These are phyloP conservation scores for Akanthomyces uredinophilus DNA, from an alignment of 2,329 filamentous ascomycete species.

Conservation along the genomic window DNA sequence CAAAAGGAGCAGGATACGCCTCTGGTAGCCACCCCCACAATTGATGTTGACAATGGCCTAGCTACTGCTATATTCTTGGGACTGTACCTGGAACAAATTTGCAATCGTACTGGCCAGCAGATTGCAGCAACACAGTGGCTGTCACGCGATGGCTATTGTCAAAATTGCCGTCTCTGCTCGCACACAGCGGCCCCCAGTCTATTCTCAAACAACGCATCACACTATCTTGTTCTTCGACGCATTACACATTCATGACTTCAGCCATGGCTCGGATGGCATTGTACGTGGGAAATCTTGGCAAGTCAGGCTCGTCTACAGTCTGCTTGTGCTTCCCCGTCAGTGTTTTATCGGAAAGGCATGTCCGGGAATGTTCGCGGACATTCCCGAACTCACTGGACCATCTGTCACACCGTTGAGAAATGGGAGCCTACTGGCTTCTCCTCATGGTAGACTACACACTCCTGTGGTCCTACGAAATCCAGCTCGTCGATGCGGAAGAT, in stretches of 20 bases:
- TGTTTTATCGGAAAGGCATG: slow-evolving; percentile 15
- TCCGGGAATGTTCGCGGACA: slow-evolving; percentile 1
- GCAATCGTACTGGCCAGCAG: neutral
- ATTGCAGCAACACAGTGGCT: neutral
- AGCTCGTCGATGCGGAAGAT: slow-evolving; percentile 10
- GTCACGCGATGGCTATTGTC: neutral
- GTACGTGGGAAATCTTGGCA: slow-evolving; percentile 14
- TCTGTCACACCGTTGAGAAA: slow-evolving; percentile 1
- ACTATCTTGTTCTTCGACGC: slow-evolving; percentile 41
- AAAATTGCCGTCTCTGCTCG: neutral
- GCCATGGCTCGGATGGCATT: slow-evolving; percentile 35
- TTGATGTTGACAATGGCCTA: slow-evolving; percentile 24
- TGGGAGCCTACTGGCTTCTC: neutral
- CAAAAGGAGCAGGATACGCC: slow-evolving; percentile 57
- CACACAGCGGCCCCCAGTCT: neutral
- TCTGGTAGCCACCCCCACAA: slow-evolving; percentile 34
- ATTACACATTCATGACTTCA: slow-evolving; percentile 31
- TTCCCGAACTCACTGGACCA: slow-evolving; percentile 10
- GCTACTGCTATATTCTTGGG: slow-evolving; percentile 15
- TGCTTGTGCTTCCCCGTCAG: neutral
- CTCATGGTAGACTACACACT: slow-evolving; percentile 7
- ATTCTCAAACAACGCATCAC: slow-evolving; percentile 23
- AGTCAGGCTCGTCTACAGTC: neutral
- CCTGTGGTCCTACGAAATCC: neutral
- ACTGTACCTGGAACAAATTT: neutral